Evolutionary conservation across 805 yeast genomes (phyloP).

Genomic region (Zygotorulaspora danielsina): DNA sequence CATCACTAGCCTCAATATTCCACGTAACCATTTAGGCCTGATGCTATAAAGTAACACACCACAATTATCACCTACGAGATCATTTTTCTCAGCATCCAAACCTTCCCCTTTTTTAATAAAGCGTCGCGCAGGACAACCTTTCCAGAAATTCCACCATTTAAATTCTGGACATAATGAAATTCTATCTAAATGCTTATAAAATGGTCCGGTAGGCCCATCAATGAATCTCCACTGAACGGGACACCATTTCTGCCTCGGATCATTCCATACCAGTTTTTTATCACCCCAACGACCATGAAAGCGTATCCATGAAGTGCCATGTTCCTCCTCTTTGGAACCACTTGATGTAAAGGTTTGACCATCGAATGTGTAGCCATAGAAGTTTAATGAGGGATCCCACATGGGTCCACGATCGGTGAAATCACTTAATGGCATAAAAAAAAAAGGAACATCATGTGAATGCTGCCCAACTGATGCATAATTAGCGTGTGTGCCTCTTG

Average conservation of each 20-base stretch:
- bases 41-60: slow-evolving; percentile 57
- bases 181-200: slow-evolving; percentile 69
- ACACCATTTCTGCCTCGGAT: slow-evolving; percentile 80
- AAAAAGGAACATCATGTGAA: slow-evolving; percentile 82
- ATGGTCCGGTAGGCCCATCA: slow-evolving; percentile 91
- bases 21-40: slow-evolving; percentile 48
- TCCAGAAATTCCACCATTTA: slow-evolving; percentile 91
- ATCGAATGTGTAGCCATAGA: slow-evolving; percentile 74
- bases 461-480: slow-evolving; percentile 95
- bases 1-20: slow-evolving; percentile 45
- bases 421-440: slow-evolving; percentile 79
- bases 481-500: slow-evolving; percentile 96
- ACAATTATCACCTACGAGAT: slow-evolving; percentile 58
- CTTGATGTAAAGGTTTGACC: slow-evolving; percentile 47
- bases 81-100: slow-evolving; percentile 66
- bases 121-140: slow-evolving; percentile 73
- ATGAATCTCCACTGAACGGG: slow-evolving; percentile 87
- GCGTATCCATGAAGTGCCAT: slow-evolving; percentile 69
- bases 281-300: slow-evolving; percentile 92
- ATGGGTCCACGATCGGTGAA: slow-evolving; percentile 92
- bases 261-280: slow-evolving; percentile 55
- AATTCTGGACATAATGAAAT: slow-evolving; percentile 71
- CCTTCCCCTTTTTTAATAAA: slow-evolving; percentile 81
- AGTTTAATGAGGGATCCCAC: slow-evolving; percentile 90
- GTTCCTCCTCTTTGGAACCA: slow-evolving; percentile 24